Evolutionary conservation across 441 rosid species (phyloP).

Genomic region (Bruguiera hainesii): DNA sequence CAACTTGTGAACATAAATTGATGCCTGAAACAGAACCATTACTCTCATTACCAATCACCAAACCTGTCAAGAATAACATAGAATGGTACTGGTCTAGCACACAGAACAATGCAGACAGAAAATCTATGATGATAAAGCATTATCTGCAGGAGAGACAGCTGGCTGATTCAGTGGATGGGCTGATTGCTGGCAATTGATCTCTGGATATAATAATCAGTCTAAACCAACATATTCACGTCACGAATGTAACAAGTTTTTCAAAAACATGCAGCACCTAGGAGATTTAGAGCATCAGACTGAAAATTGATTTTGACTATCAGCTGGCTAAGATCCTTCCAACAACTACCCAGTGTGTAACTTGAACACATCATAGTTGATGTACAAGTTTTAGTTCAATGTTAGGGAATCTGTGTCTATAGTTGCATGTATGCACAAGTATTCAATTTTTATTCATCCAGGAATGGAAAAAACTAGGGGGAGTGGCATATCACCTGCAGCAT

Average conservation of each 20-base stretch:
- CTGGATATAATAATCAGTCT: constrained; percentile 26
- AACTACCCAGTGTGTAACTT: background rate
- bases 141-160: constrained; percentile 34
- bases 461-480: constrained; percentile 15
- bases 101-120: constrained; percentile 16
- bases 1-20: constrained; percentile 34
- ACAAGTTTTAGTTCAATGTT: background rate
- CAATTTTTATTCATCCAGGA: background rate
- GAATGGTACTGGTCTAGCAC: constrained; percentile 32
- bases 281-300: constrained; percentile 20
- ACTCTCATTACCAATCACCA: constrained; percentile 41
- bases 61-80: constrained; percentile 39
- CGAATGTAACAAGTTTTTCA: constrained; percentile 22
- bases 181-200: constrained; percentile 38
- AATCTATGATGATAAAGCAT: constrained; percentile 22
- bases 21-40: constrained; percentile 54
- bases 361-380: background rate
- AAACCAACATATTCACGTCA: constrained; percentile 37
- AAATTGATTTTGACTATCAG: constrained; percentile 26
- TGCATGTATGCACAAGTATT: background rate
- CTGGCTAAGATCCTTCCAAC: constrained; percentile 31
- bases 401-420: background rate
- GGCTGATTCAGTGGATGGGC: constrained; percentile 47
- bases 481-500: constrained; percentile 71
- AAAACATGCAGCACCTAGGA: constrained; percentile 25